Conservation (phyloP, 768 basidiomycete species). For the Sarcomyxa edulis region DNA sequence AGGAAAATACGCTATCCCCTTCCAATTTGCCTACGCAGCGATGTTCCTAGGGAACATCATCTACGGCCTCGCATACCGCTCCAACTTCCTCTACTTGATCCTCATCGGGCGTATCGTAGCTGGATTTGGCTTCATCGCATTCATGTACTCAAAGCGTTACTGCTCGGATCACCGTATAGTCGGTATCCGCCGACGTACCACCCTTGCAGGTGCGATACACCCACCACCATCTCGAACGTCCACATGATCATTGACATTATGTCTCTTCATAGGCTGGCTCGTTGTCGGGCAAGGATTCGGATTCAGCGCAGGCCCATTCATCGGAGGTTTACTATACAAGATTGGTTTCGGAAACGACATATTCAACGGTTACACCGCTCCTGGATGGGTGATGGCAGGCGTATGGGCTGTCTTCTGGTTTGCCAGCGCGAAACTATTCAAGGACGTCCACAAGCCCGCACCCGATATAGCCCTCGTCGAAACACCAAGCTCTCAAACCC, state of each 20-base stretch:
- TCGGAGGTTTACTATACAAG: constrained; percentile 58
- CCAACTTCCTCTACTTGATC: constrained; percentile 61
- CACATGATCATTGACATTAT: no score
- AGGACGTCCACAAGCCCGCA: constrained; percentile 25
- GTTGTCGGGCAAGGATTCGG: constrained; percentile 61
- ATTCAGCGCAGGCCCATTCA: constrained; percentile 58
- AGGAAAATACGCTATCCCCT: constrained; percentile 53
- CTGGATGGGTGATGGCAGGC: constrained; percentile 59
- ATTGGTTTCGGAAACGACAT: constrained; percentile 48
- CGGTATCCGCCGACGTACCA: constrained; percentile 56
- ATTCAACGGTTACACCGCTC: constrained; percentile 67
- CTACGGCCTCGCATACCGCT: constrained; percentile 56
- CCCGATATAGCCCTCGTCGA: constrained; percentile 5
- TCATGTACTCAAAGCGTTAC: constrained; percentile 67
- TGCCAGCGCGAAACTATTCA: constrained; percentile 25
- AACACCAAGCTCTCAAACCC: constrained; percentile 19
- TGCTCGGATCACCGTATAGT: constrained; percentile 70
- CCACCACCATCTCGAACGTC: no score
- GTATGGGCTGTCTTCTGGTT: constrained; percentile 51
- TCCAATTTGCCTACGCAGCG: constrained; percentile 48
- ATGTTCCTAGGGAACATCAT: constrained; percentile 53
- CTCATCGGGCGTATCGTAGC: constrained; percentile 64
- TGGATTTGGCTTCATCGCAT: constrained; percentile 55
- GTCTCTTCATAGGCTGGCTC: no score
- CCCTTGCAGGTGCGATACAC: no score